Evolutionary conservation across 495 filamentous ascomycete genomes (phyloP), one percentile per base, ranked within the genome.

Genomic region (Mytilinidion resinicola): DNA sequence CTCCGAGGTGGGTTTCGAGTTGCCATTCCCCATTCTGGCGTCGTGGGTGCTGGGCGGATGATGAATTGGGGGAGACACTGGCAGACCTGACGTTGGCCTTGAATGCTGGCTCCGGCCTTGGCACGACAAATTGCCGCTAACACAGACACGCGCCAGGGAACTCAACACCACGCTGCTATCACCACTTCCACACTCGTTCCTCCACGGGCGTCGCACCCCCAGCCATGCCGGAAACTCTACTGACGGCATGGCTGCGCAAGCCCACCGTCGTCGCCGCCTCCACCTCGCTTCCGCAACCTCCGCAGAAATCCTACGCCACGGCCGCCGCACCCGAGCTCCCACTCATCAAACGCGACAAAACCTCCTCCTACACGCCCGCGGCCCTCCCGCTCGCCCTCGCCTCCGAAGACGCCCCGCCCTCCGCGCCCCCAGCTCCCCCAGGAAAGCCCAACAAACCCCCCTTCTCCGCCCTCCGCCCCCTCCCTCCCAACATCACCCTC

Each of bases 221-320:
- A 30, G 41, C 15, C 8, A 73, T 73, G 70, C 57, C 59, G 8
- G 70, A 74, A 53, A 67, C 70, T 2, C 70, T 69, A 25, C 58
- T 74, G 55, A 61, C 64, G 20, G 57, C 66, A 61, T 74, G 72
- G 72, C 65, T 74, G 5, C 67, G 63, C 33, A 72, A 72, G 60
- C 67, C 70, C 20, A 36, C 53, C 8, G 39, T 65, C n/a, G 62
- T 65, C 43, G 59, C 7, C 10, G 17, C 59, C 49, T 46, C 62
- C 51, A 30, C 54, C 35, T 0, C 14, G n/a, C n/a, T n/a, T 4
- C 51, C 63, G 10, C 30, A 42, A 43, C 17, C 25, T 38, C 30
- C 41, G 9, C n/a, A 30, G 25, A 30, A 38, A 43, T n/a, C 21
- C 11, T 17, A 43, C 10, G 5, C 50, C 25, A 34, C 19, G 8